Percentiles rank a stretch among this genome's conserved stretches.
These are phyloP conservation scores for Dalbergia oliveri DNA, from an alignment of 306 rosid species.

Conservation along the genomic window DNA sequence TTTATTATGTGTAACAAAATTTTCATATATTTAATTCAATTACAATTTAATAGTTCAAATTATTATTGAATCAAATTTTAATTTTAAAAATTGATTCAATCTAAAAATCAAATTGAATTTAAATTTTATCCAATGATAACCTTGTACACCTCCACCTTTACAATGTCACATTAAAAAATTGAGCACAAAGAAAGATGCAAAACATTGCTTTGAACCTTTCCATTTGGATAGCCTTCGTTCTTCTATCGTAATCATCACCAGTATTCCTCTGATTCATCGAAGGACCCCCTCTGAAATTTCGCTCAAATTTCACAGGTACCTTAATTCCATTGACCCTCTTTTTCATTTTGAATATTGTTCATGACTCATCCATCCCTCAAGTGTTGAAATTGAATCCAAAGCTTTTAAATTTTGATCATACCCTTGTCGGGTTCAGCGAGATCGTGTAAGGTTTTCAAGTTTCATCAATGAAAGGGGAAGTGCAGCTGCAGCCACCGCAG, in stretches of 20 bases:
- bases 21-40: too few relatives aligned
- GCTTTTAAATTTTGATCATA: constrained; percentile 13
- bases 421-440: constrained; percentile 31
- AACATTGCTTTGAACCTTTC: constrained; percentile 32
- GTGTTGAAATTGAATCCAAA: constrained; percentile 29
- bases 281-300: constrained; percentile 23
- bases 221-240: neutral
- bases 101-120: too few relatives aligned
- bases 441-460: constrained; percentile 52
- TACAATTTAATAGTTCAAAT: too few relatives aligned
- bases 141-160: too few relatives aligned
- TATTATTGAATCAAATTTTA: too few relatives aligned
- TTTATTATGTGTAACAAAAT: too few relatives aligned
- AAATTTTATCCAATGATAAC: too few relatives aligned
- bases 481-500: constrained; percentile 77
- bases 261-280: constrained; percentile 31
- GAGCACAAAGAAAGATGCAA: constrained; percentile 16
- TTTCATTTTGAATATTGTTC: neutral
- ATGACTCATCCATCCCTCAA: neutral
- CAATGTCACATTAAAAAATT: neutral
- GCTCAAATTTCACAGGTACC: constrained; percentile 46
- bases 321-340: constrained; percentile 32
- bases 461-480: constrained; percentile 83
- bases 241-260: constrained; percentile 9
- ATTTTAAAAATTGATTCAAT: too few relatives aligned